A percentile compares a stretch with the other conserved stretches of the same genome.
Evolutionary conservation across 805 yeast species (phyloP).

Genomic region (Teunomyces aglyptinius): DNA sequence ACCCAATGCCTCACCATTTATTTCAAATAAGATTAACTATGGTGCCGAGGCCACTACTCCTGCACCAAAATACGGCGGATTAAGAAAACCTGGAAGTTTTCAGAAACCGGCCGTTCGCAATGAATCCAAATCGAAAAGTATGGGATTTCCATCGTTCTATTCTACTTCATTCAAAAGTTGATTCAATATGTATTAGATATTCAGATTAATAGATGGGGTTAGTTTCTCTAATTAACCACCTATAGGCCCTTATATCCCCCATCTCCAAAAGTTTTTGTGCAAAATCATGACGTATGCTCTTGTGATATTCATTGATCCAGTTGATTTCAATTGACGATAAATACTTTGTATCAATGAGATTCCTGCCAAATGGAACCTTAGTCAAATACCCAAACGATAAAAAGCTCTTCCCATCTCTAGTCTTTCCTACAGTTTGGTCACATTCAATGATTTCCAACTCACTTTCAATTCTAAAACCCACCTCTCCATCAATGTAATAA

Average conservation of each 20-base stretch:
- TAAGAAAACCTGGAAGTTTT: constrained; percentile 35
- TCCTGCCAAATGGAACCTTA: constrained; percentile 39
- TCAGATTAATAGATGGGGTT: constrained; percentile 19
- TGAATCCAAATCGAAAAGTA: constrained; percentile 15
- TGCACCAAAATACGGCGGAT: constrained; percentile 11
- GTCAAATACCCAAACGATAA: constrained; percentile 42
- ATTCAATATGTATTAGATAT: background rate
- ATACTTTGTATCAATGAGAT: constrained; percentile 32
- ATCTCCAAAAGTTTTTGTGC: constrained; percentile 44
- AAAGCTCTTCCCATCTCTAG: constrained; percentile 30
- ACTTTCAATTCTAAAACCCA: constrained; percentile 87
- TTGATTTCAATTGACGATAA: constrained; percentile 28
- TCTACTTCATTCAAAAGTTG: constrained; percentile 4
- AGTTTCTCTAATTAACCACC: constrained; percentile 75
- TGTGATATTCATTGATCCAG: constrained; percentile 42
- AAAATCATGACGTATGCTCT: constrained; percentile 30
- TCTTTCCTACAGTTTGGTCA: constrained; percentile 35
- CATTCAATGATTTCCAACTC: constrained; percentile 60
- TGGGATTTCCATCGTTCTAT: constrained; percentile 4
- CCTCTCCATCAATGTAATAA: constrained; percentile 83
- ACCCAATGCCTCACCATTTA: constrained; percentile 26
- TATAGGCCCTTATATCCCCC: constrained; percentile 56
- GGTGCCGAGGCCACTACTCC: constrained; percentile 9
- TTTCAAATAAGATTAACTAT: constrained; percentile 24
- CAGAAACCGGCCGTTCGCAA: constrained; percentile 23